Evolutionary conservation across 2,329 filamentous ascomycete species (phyloP), one percentile per base, ranked within the genome.

Genomic region (Penicillium hesseltinei): DNA sequence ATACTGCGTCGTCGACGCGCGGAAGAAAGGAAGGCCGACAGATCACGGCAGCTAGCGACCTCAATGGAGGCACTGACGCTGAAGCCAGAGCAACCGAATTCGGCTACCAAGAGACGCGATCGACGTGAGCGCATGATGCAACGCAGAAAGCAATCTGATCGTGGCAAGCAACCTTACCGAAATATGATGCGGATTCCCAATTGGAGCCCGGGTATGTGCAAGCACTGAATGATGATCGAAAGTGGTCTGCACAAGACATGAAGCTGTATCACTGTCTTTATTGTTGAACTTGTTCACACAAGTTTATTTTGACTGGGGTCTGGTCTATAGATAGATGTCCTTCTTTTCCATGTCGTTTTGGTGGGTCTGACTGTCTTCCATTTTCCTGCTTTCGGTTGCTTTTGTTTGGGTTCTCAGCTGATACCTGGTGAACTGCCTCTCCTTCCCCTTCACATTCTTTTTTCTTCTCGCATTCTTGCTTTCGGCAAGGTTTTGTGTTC

Each of bases 41-140:
- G 3, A 9, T 5, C 9, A 21, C 11, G 36, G 13, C 23, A 8
- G 9, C 33, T 10, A 17, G 10, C 2, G 17, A 9, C 13, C 15
- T 39, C 40, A 33, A 19, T 38, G n/a, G 42, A 51, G 31, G 8
- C 27, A 0, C 29, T 15, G 10, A 10, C 35, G 25, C 15, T 44
- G 10, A 59, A 55, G 36, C 38, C 51, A 10, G 69, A 67, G n/a
- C 65, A 67, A 35, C 68, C 71, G 6, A 79, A 66, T 40, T 63
- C 70, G 23, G 73, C 70, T 2, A 71, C 71, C 53, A 75, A 74
- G 50, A 70, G 63, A 46, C 71, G 60, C 3, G 69, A 66, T 10
- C 71, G 74, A 25, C 77, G 58, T 6, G 70, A 71, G 23, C 75
- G 73, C 17, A 71, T 71, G 48, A 74, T 63, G 9, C 74, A 60